Conservation (phyloP, 176 grass and related monocot species). For the Alopecurus myosuroides region DNA sequence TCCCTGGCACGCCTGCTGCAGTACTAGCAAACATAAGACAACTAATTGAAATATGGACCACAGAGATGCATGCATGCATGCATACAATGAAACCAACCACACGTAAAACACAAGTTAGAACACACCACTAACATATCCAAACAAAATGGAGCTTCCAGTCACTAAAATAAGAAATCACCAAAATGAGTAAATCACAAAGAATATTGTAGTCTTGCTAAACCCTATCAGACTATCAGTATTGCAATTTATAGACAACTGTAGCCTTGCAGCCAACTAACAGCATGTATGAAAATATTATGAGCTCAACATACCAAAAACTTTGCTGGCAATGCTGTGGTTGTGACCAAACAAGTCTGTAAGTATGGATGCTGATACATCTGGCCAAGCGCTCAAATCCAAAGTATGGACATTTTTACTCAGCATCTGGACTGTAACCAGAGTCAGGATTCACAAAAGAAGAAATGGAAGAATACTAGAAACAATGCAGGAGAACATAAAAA, state of each 20-base stretch:
- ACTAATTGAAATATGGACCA: neutral
- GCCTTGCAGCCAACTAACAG: neutral
- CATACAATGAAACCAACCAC: neutral
- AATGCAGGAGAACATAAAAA: slow-evolving; percentile 20
- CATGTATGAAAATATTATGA: slow-evolving; percentile 14
- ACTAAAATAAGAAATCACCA: neutral
- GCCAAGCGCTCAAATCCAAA: slow-evolving; percentile 64
- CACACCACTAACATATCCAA: neutral
- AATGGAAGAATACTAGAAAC: slow-evolving; percentile 13
- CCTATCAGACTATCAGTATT: neutral
- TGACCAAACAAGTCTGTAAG: slow-evolving; percentile 67
- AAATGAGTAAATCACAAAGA: neutral
- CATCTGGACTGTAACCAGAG: slow-evolving; percentile 99
- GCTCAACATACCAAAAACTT: slow-evolving; percentile 76
- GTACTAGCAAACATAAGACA: neutral
- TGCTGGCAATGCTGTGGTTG: slow-evolving; percentile 63
- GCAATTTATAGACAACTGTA: neutral
- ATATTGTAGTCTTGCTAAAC: neutral
- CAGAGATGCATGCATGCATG: neutral
- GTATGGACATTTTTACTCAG: slow-evolving; percentile 58
- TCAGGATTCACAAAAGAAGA: slow-evolving; percentile 57
- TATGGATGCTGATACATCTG: slow-evolving; percentile 55
- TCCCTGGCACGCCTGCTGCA: neutral
- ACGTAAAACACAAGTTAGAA: slow-evolving; percentile 2
- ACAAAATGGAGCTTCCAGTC: slow-evolving; percentile 6